phyloP scores from a whole-genome alignment of 805 yeast species.

The Komagataella pseudopastoris region DNA sequence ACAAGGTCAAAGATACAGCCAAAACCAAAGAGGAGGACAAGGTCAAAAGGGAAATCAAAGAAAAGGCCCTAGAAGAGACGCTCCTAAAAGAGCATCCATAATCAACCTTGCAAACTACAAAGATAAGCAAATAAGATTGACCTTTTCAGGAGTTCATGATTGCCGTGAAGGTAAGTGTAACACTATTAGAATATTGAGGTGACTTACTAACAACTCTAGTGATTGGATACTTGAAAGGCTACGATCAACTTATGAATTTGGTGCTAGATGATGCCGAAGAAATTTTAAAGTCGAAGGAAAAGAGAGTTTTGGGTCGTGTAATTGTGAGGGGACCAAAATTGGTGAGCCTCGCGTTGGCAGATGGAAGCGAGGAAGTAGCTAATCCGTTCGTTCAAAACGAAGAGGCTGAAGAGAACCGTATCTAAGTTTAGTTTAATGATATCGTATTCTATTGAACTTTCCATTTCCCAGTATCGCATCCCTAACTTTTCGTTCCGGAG shows the following conservation, averaged over 20 bases:
- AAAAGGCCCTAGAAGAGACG: conserved; percentile 25
- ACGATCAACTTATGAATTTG: conserved; percentile 68
- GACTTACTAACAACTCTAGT: conserved; percentile 18
- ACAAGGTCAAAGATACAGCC: background rate
- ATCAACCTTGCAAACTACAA: conserved; percentile 66
- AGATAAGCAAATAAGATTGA: conserved; percentile 61
- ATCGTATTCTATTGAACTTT: too few relatives aligned
- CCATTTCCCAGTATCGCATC: background rate
- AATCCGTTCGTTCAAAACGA: conserved; percentile 39
- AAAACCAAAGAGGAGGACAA: conserved; percentile 6
- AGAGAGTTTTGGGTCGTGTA: conserved; percentile 62
- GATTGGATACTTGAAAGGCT: conserved; percentile 74
- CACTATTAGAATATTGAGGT: background rate
- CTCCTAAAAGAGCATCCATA: conserved; percentile 87
- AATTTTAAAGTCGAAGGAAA: conserved; percentile 40
- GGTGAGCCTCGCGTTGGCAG: conserved; percentile 59
- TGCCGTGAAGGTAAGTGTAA: conserved; percentile 46
- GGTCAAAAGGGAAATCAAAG: background rate
- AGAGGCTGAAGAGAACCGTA: background rate
- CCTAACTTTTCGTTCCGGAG: background rate
- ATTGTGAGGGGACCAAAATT: conserved; percentile 80
- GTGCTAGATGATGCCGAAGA: conserved; percentile 66
- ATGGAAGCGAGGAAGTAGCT: conserved; percentile 56
- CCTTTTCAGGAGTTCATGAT: conserved; percentile 42
- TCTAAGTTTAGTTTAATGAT: background rate